phyloP scores from a whole-genome alignment of 2,329 filamentous ascomycete species.

The Pezicula carpinea region DNA sequence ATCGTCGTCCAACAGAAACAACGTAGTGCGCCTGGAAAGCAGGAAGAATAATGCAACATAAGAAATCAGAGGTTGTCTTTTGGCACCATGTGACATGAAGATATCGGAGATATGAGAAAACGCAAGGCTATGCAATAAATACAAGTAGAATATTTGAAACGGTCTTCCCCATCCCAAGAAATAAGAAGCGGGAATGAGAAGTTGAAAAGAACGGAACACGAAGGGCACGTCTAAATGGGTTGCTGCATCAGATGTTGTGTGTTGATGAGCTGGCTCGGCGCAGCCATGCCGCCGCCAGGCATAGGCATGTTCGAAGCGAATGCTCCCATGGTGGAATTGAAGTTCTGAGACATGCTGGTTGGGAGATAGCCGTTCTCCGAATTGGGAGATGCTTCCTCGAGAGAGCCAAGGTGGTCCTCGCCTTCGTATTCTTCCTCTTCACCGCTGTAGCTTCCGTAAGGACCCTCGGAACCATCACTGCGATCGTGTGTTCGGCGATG shows the following conservation, averaged over 20 bases:
- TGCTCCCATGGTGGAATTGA: slow-evolving; percentile 15
- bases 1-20: neutral
- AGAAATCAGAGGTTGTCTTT: slow-evolving; percentile 1
- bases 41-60: slow-evolving; percentile 1
- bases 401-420: slow-evolving; percentile 76
- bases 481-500: slow-evolving; percentile 80
- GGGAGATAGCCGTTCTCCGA: slow-evolving; percentile 61
- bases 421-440: slow-evolving; percentile 79
- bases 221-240: slow-evolving; percentile 18
- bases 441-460: slow-evolving; percentile 53
- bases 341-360: slow-evolving; percentile 21
- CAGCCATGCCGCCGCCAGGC: slow-evolving; percentile 26
- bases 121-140: slow-evolving; percentile 27
- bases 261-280: slow-evolving; percentile 32
- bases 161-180: slow-evolving; percentile 7
- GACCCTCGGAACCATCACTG: slow-evolving; percentile 60
- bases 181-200: slow-evolving; percentile 7
- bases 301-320: slow-evolving; percentile 23
- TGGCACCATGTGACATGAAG: slow-evolving; percentile 4
- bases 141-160: slow-evolving; percentile 14
- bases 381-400: slow-evolving; percentile 73
- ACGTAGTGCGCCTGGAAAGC: neutral
- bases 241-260: slow-evolving; percentile 31
- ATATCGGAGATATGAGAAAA: slow-evolving; percentile 1
- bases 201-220: neutral